Percentiles rank a stretch among this genome's conserved stretches.
Evolutionary conservation across 495 filamentous ascomycete genomes (phyloP).

Genomic region (Neurospora tetraspora): DNA sequence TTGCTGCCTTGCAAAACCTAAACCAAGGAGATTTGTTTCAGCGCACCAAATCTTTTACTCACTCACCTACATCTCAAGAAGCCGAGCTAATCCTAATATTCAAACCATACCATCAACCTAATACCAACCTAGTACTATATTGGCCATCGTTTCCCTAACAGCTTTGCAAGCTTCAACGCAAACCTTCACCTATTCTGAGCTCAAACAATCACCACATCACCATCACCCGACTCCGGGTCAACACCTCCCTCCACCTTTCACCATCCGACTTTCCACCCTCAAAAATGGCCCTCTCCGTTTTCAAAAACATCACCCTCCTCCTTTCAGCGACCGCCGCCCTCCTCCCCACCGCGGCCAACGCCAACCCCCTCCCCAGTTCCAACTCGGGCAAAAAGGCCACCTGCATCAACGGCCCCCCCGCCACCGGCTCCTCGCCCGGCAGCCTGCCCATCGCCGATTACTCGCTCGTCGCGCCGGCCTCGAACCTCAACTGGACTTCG

Average conservation of each 20-base stretch:
- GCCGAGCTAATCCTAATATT: neutral
- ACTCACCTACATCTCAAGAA: neutral
- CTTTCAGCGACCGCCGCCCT: neutral
- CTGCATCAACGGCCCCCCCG: conserved; percentile 14
- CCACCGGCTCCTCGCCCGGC: conserved; percentile 2
- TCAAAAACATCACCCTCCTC: neutral
- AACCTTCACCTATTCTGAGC: neutral
- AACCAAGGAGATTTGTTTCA: neutral
- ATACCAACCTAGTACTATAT: neutral
- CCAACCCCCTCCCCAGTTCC: neutral
- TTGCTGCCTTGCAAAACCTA: neutral
- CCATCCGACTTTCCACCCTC: neutral
- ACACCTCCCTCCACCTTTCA: neutral
- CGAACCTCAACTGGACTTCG: conserved; percentile 5
- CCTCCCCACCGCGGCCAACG: neutral
- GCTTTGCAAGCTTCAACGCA: neutral
- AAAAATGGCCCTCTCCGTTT: neutral
- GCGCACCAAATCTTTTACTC: neutral
- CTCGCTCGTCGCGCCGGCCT: conserved; percentile 8
- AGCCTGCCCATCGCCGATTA: conserved; percentile 13
- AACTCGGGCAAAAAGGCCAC: neutral
- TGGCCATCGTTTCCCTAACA: neutral
- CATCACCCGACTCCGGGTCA: neutral
- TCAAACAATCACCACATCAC: neutral
- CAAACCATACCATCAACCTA: neutral